Evolutionary conservation across 495 filamentous ascomycete genomes (phyloP), one percentile per base, ranked within the genome.

Genomic region (Aspergillus bridgeri): DNA sequence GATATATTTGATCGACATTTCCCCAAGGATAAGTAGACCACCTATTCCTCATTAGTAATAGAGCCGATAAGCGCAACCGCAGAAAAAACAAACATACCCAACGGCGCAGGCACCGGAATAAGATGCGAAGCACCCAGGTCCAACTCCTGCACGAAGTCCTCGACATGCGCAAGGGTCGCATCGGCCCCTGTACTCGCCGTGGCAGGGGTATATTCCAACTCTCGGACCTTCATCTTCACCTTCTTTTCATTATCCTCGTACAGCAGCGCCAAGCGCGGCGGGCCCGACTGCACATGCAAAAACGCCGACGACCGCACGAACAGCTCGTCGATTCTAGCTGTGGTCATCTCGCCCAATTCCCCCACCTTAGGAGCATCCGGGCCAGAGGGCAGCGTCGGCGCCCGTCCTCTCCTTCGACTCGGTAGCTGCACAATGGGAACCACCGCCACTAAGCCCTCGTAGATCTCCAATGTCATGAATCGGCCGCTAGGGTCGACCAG

Each of bases 391-490:
- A 60, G 55, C 11, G 69, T 65, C 7, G 66, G 63, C 7, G 52
- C 57, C 21, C 69, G 60, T 5, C 70, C 62, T 45, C 65, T 60
- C 45, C 84, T 86, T 68, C 86, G 87, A 51, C 80, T 76, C 0
- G 81, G 74, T 54, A 85, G 80, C 55, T 84, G 83, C 3, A 88
- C 68, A 23, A 96, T 81, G 3, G 87, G 87, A 48, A 92, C 70
- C 1, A 90, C 81, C 9, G 87, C 90, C 29, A 98, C 77, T 22
- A 96, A 82, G 3, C 94, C 94, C 70, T 97, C 91, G 73, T 91
- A 96, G 5, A 96, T 75, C 60, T 96, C 87, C 60, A 97, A 74
- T 9, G 86, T 89, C 82, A 99, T 84, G 67, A 89, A 92, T 29
- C 82, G 77, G 6, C 89, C 87, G 0, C 80, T 87, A 0, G 94